phyloP scores from a whole-genome alignment of 352 stramenopile species.

The Globisporangium iwayamae region DNA sequence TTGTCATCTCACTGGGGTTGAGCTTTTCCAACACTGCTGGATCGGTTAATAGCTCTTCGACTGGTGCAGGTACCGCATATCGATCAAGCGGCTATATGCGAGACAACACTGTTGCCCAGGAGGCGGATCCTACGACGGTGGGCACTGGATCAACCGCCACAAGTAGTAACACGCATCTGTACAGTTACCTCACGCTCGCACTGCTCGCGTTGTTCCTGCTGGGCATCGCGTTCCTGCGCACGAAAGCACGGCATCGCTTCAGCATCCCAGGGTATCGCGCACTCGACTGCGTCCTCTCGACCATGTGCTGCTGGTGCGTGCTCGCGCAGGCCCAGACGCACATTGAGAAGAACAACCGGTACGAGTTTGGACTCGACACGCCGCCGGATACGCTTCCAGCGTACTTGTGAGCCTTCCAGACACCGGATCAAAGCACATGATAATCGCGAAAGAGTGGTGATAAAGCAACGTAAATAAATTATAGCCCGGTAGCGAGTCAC shows the following conservation, averaged over 20 bases:
- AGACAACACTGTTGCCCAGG: neutral
- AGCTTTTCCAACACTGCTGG: conserved; percentile 15
- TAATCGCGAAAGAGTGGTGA: neutral
- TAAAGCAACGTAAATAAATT: no score
- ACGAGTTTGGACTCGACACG: conserved; percentile 15
- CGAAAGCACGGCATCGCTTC: conserved; percentile 35
- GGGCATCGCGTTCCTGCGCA: conserved; percentile 37
- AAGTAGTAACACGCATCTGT: neutral
- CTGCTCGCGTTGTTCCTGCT: conserved; percentile 35
- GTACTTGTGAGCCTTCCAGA: neutral
- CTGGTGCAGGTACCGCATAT: neutral
- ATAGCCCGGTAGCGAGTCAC: no score
- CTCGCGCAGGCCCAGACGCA: conserved; percentile 47
- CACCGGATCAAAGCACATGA: no score
- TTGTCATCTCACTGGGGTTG: conserved; percentile 30
- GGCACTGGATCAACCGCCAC: neutral
- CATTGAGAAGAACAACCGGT: conserved; percentile 22
- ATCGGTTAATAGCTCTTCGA: neutral
- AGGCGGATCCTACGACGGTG: neutral
- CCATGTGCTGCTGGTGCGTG: conserved; percentile 50
- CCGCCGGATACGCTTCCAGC: conserved; percentile 20
- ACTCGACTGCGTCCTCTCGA: conserved; percentile 33
- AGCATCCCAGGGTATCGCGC: conserved; percentile 34
- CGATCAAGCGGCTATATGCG: neutral
- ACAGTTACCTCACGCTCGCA: conserved; percentile 15